Evolutionary conservation across 2,329 filamentous ascomycete species (phyloP).

Genomic region (Sporothrix protearum): DNA sequence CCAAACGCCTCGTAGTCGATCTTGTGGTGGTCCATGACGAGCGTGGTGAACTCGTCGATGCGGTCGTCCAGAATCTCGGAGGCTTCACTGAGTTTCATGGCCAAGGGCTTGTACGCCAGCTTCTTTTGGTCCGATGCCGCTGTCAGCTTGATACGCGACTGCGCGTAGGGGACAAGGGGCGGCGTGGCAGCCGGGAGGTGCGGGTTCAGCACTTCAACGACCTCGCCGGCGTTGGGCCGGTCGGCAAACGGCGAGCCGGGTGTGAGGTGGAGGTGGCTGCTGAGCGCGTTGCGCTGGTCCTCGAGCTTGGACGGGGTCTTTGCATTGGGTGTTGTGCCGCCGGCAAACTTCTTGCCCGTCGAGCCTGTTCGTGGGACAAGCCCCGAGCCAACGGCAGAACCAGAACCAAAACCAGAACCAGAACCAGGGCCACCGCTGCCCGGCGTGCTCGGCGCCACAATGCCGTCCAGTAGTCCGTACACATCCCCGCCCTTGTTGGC

Average conservation of each 20-base stretch:
- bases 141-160: slow-evolving; percentile 77
- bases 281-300: slow-evolving; percentile 41
- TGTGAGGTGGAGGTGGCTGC: slow-evolving; percentile 22
- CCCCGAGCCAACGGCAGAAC: no score
- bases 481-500: slow-evolving; percentile 61
- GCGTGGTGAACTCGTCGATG: slow-evolving; percentile 81
- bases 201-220: slow-evolving; percentile 77
- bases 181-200: slow-evolving; percentile 65
- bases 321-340: slow-evolving; percentile 37
- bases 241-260: slow-evolving; percentile 62
- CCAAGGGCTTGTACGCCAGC: slow-evolving; percentile 84
- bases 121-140: slow-evolving; percentile 88
- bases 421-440: slow-evolving; percentile 30
- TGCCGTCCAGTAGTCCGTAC: slow-evolving; percentile 62
- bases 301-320: slow-evolving; percentile 43
- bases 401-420: no score
- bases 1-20: slow-evolving; percentile 80
- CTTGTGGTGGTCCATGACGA: slow-evolving; percentile 69
- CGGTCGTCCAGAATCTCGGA: slow-evolving; percentile 92
- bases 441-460: slow-evolving; percentile 55
- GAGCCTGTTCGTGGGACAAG: background rate
- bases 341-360: slow-evolving; percentile 34
- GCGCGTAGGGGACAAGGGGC: slow-evolving; percentile 67
- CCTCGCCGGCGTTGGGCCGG: slow-evolving; percentile 73
- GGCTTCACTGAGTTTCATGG: slow-evolving; percentile 89